Base-by-base conservation (phyloP, 2,329 filamentous ascomycete species). In the Pseudodiploospora longispora region DNA sequence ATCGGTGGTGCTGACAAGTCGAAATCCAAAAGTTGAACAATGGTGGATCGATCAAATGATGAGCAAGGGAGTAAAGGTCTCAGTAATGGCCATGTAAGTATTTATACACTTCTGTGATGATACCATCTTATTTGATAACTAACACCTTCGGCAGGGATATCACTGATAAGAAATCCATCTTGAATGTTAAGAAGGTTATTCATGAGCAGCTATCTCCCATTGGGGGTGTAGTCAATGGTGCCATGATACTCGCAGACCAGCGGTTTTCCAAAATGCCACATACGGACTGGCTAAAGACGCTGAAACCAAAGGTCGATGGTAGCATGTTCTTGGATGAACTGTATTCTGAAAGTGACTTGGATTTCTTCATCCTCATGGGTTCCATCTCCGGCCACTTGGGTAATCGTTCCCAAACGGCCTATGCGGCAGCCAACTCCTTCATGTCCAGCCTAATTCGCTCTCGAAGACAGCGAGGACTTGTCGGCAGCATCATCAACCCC, bases 361-460 rank as follows among this genome's bases (percentile, higher is more conserved):
- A 68, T 37, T 67, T 66, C 50, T 67, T 67, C 50, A 52, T 68
- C 38, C 33, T 62, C 10, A 59, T 66, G 39, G 63, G 60, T 1
- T 68, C 65, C 0, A 28, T 60, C 1, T 44, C 54, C 1, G 38
- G 38, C 2, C 48, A 61, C 4, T 43, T 54, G 5, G 65, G 65
- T 3, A 61, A 60, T 38, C 27, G 37, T 6, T 59, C 57, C 5
- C 72, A 77, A 49, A 50, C 61, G 3, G 70, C 66, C 49, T 77
- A 77, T 46, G 53, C 58, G 1, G 67, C 69, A 0, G 70, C 65
- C 3, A 74, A 74, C 48, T 48, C 49, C 3, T 76, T 62, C 55
- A 66, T 75, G 61, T 51, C 50, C 6, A 50, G 50, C 1, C 51
- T 76, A 0, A 65, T 61, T 1, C 38, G 49, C 1, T 56, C 67